Conservation (phyloP, 768 basidiomycete species). For the Calocybe indica region DNA sequence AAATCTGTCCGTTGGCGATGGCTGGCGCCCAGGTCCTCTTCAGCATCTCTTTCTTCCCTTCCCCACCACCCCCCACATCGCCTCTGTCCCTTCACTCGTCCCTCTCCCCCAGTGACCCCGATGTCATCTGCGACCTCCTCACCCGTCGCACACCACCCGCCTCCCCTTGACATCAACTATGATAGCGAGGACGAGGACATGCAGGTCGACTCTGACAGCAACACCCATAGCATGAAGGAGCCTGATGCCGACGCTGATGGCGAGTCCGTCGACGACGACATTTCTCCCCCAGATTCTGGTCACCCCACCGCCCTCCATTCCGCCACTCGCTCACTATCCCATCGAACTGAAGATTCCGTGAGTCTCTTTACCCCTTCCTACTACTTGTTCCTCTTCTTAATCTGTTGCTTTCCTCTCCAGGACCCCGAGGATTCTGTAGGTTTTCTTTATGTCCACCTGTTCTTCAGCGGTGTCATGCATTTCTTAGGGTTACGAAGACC, state of each 20-base stretch:
- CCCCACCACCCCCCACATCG: conserved; percentile 23
- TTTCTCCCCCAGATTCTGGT: conserved; percentile 27
- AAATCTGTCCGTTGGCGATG: conserved; percentile 51
- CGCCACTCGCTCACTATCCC: conserved; percentile 29
- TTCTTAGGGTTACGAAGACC: conserved; percentile 42
- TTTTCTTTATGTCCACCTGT: conserved; percentile 21
- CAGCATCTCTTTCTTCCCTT: conserved; percentile 31
- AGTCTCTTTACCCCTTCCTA: conserved; percentile 14
- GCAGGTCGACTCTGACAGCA: conserved; percentile 61
- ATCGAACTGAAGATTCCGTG: conserved; percentile 32
- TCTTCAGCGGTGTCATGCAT: conserved; percentile 11
- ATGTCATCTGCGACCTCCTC: conserved; percentile 17
- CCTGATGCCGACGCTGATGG: conserved; percentile 60
- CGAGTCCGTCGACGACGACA: conserved; percentile 55
- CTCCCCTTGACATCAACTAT: conserved; percentile 50
- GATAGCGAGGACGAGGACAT: conserved; percentile 59
- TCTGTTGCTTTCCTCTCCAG: conserved; percentile 18
- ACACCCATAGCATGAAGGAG: conserved; percentile 31
- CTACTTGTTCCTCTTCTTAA: conserved; percentile 9
- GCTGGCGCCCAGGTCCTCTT: conserved; percentile 42
- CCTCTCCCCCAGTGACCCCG: conserved; percentile 10
- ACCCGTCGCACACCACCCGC: conserved; percentile 25
- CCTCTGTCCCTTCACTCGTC: conserved; percentile 17
- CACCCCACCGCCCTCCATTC: conserved; percentile 25
- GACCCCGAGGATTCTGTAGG: conserved; percentile 55